phyloP scores from a whole-genome alignment of 2,329 filamentous ascomycete species.

The Sclerotinia trifoliorum region DNA sequence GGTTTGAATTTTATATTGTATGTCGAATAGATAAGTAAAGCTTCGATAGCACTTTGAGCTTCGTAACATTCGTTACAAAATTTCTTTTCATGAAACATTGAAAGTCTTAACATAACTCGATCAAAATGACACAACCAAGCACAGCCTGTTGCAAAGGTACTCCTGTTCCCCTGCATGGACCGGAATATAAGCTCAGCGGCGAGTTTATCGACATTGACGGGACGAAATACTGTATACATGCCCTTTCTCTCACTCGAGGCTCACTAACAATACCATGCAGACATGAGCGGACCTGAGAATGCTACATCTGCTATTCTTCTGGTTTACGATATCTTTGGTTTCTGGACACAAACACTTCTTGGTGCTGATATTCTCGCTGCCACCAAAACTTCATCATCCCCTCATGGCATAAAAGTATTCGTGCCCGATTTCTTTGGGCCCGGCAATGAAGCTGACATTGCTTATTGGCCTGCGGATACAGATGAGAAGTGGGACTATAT shows the following conservation, averaged over 20 bases:
- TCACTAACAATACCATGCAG: conserved; percentile 32
- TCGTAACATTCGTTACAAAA: too few species aligned
- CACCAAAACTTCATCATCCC: conserved; percentile 42
- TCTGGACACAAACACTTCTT: conserved; percentile 66
- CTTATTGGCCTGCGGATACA: conserved; percentile 28
- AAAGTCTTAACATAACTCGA: background rate
- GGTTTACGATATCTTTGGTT: conserved; percentile 66
- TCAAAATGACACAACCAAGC: conserved; percentile 20
- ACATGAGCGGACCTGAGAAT: conserved; percentile 47
- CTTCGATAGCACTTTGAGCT: background rate
- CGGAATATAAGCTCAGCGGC: background rate
- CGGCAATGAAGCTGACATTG: conserved; percentile 44
- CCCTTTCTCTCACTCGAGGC: too few species aligned
- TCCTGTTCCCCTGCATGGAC: background rate
- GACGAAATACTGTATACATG: conserved; percentile 3
- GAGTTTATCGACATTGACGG: conserved; percentile 6
- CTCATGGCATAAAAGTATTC: conserved; percentile 69
- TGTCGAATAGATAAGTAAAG: background rate
- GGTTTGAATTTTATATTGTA: background rate
- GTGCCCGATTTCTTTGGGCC: conserved; percentile 84
- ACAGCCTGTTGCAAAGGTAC: conserved; percentile 17
- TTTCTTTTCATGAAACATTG: background rate
- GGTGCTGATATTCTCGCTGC: conserved; percentile 63
- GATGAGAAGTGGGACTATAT: conserved; percentile 30
- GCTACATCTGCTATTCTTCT: conserved; percentile 57